Percentiles rank a stretch among this genome's conserved stretches.
Evolutionary conservation across 768 basidiomycete species (phyloP).

Genomic region (Pisolithus tinctorius): DNA sequence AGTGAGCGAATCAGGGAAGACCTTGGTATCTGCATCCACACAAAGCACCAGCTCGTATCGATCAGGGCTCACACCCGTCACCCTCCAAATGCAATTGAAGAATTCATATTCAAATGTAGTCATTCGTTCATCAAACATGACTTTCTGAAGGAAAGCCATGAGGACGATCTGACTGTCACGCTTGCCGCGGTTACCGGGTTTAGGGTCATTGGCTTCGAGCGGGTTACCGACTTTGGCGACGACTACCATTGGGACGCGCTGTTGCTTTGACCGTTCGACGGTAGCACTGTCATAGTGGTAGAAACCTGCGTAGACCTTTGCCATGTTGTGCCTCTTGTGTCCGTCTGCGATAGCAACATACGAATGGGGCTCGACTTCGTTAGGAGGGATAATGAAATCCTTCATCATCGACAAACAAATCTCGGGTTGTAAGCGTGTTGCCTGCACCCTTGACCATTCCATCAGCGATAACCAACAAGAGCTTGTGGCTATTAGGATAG

Average conservation of each 20-base stretch:
- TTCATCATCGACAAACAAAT: slow-evolving; percentile 97
- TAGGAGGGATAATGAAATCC: slow-evolving; percentile 71
- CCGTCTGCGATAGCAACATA: slow-evolving; percentile 99
- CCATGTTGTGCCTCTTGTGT: slow-evolving; percentile 99
- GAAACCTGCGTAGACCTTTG: slow-evolving; percentile 96
- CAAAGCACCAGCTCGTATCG: slow-evolving; percentile 92
- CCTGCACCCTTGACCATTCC: slow-evolving; percentile 98
- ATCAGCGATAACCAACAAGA: slow-evolving; percentile 93
- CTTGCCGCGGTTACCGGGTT: slow-evolving; percentile 98
- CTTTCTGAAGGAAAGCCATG: slow-evolving; percentile 97
- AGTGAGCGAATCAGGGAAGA: slow-evolving; percentile 96
- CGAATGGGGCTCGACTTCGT: slow-evolving; percentile 88
- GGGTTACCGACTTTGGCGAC: slow-evolving; percentile 97
- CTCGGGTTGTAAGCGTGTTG: slow-evolving; percentile 84
- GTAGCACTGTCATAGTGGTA: slow-evolving; percentile 93
- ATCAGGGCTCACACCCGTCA: slow-evolving; percentile 92
- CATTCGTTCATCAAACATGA: slow-evolving; percentile 99
- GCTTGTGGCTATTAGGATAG: slow-evolving; percentile 96
- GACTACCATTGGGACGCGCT: slow-evolving; percentile 91
- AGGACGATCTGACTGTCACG: slow-evolving; percentile 97
- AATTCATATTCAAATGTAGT: slow-evolving; percentile 99
- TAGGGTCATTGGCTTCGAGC: slow-evolving; percentile 77
- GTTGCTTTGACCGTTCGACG: slow-evolving; percentile 87
- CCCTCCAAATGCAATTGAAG: slow-evolving; percentile 97
- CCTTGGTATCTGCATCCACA: slow-evolving; percentile 97